These are phyloP conservation scores for Botryotinia globosa DNA, from an alignment of 2,329 filamentous ascomycete genomes.

Conservation along the genomic window DNA sequence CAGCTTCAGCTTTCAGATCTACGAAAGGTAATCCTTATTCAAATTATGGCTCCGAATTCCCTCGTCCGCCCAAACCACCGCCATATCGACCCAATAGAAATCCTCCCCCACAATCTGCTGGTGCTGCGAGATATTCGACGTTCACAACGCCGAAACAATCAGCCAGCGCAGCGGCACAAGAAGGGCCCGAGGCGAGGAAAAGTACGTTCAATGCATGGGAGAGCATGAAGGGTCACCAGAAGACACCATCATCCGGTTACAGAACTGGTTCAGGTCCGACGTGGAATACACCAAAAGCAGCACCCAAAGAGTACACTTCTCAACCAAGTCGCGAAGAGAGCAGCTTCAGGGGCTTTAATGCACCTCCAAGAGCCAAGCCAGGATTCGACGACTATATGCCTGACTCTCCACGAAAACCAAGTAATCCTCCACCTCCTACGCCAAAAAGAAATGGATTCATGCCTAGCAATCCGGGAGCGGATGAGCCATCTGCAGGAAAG, in stretches of 20 bases:
- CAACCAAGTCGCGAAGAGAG: conserved; percentile 31
- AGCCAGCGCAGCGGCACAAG: conserved; percentile 32
- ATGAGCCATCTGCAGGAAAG: conserved; percentile 38
- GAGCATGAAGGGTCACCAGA: conserved; percentile 31
- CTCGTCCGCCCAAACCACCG: conserved; percentile 36
- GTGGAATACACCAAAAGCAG: conserved; percentile 27
- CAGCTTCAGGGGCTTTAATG: conserved; percentile 22
- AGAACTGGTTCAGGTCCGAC: conserved; percentile 25
- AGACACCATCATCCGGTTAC: conserved; percentile 10
- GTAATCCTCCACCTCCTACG: conserved; percentile 24
- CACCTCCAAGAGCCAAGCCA: conserved; percentile 26
- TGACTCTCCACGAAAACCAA: conserved; percentile 29
- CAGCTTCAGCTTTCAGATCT: conserved; percentile 27
- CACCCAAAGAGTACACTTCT: conserved; percentile 30
- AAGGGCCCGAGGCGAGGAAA: conserved; percentile 35
- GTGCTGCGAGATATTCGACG: conserved; percentile 36
- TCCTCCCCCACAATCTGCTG: conserved; percentile 34
- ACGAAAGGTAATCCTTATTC: conserved; percentile 39
- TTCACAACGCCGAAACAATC: conserved; percentile 34
- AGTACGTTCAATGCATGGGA: conserved; percentile 38
- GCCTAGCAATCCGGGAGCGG: conserved; percentile 35
- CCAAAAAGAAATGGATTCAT: conserved; percentile 37
- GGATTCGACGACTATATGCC: conserved; percentile 30
- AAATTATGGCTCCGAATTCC: conserved; percentile 34
- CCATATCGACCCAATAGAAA: conserved; percentile 27